A percentile compares a stretch with the other conserved stretches of the same genome.
phyloP scores from a whole-genome alignment of 257 asterid species.

The Vinca minor region DNA sequence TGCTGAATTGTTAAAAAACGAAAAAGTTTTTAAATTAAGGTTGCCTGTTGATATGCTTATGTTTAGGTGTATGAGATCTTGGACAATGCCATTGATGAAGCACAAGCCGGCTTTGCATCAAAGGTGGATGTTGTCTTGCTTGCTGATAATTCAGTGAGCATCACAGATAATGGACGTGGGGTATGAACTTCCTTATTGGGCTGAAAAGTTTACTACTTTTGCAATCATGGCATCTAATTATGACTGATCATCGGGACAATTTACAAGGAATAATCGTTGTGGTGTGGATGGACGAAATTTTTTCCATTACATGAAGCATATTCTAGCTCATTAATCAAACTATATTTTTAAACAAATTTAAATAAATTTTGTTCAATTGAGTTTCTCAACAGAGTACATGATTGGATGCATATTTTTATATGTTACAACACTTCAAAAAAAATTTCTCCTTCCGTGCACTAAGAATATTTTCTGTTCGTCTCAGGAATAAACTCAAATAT shows the following conservation, averaged over 20 bases:
- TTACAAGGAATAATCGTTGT: not conserved
- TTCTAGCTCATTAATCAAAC: not conserved
- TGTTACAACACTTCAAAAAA: not conserved
- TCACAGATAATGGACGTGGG: constrained; percentile 96
- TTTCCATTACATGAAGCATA: not conserved
- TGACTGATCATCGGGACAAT: not conserved
- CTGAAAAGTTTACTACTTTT: not conserved
- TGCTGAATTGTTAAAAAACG: not conserved
- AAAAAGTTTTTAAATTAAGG: not conserved
- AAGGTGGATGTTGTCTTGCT: constrained; percentile 63
- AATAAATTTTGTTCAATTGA: not conserved
- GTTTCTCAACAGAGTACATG: not conserved
- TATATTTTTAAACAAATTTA: not conserved
- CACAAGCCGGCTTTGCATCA: constrained; percentile 93
- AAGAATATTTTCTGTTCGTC: not conserved
- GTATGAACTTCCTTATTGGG: constrained; percentile 38
- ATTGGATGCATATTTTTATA: not conserved
- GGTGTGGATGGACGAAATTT: not conserved
- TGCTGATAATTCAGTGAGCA: constrained; percentile 80
- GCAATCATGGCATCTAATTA: not conserved
- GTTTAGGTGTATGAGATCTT: constrained; percentile 81
- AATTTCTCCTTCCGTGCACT: not conserved
- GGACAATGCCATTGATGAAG: constrained; percentile 97
- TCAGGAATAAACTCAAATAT: not conserved
- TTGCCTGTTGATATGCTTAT: constrained; percentile 19